These are phyloP conservation scores for Neoboletus subvelutipes DNA, from an alignment of 768 basidiomycete species.

Conservation along the genomic window DNA sequence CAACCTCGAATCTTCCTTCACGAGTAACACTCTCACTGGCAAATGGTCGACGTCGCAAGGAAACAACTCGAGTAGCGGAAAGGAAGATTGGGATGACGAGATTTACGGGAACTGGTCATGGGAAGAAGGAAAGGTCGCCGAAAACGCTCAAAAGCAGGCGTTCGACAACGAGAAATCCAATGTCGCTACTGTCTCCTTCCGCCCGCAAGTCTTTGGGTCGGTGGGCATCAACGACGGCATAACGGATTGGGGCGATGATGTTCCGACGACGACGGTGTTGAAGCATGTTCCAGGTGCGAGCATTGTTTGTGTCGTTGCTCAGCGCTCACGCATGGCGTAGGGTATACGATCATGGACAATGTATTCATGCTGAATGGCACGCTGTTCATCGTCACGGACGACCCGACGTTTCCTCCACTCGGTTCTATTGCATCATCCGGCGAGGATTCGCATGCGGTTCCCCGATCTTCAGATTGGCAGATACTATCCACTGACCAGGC, in stretches of 20 bases:
- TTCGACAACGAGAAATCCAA: conserved; percentile 28
- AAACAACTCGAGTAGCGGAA: conserved; percentile 30
- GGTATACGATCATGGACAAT: conserved; percentile 82
- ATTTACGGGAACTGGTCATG: conserved; percentile 72
- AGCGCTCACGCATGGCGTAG: conserved; percentile 38
- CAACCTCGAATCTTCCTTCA: conserved; percentile 67
- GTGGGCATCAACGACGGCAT: conserved; percentile 52
- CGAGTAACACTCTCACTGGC: conserved; percentile 35
- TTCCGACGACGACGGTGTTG: conserved; percentile 56
- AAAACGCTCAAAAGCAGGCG: conserved; percentile 51
- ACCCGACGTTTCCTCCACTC: conserved; percentile 58
- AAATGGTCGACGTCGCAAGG: conserved; percentile 25
- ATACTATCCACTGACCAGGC: conserved; percentile 54
- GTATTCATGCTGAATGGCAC: conserved; percentile 72
- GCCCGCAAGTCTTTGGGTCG: conserved; percentile 22
- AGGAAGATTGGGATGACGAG: conserved; percentile 53
- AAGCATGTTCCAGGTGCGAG: conserved; percentile 64
- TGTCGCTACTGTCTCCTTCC: conserved; percentile 28
- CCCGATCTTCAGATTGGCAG: conserved; percentile 56
- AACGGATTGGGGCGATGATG: conserved; percentile 51
- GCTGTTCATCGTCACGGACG: conserved; percentile 73
- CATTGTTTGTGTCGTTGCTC: not conserved
- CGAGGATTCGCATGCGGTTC: conserved; percentile 37
- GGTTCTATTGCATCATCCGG: conserved; percentile 46
- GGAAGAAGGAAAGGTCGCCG: conserved; percentile 59